Percentiles rank a stretch among this genome's conserved stretches.
phyloP scores from a whole-genome alignment of 2,329 filamentous ascomycete species.

The Xylariales sp. region DNA sequence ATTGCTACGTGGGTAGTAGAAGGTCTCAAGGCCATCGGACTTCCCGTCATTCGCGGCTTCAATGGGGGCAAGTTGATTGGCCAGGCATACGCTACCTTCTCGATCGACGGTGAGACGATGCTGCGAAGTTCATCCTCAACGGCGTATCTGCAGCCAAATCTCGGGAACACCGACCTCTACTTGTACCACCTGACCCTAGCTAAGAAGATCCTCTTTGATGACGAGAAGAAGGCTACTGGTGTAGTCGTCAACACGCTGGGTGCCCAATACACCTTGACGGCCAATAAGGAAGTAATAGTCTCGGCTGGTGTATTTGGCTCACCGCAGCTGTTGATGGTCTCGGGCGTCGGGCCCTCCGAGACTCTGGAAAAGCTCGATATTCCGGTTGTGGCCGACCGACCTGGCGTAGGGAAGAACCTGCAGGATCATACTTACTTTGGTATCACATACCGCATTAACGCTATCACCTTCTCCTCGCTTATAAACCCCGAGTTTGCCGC shows the following conservation, averaged over 20 bases:
- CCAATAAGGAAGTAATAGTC: slow-evolving; percentile 56
- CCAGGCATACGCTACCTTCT: slow-evolving; percentile 37
- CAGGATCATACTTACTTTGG: slow-evolving; percentile 61
- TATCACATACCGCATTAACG: slow-evolving; percentile 51
- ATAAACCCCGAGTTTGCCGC: slow-evolving; percentile 43
- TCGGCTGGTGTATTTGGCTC: slow-evolving; percentile 75
- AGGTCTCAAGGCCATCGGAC: slow-evolving; percentile 56
- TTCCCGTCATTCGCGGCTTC: slow-evolving; percentile 53
- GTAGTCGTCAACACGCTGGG: slow-evolving; percentile 36
- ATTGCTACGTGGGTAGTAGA: slow-evolving; percentile 54
- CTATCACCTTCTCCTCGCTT: slow-evolving; percentile 48
- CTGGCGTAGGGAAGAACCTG: slow-evolving; percentile 71
- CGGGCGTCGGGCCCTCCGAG: slow-evolving; percentile 52
- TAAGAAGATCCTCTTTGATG: slow-evolving; percentile 40
- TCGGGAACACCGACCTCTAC: slow-evolving; percentile 35
- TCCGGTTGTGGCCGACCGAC: slow-evolving; percentile 62
- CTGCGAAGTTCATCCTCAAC: slow-evolving; percentile 37
- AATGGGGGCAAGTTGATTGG: slow-evolving; percentile 54
- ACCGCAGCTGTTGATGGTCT: slow-evolving; percentile 60
- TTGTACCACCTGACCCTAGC: slow-evolving; percentile 37
- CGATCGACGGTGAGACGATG: slow-evolving; percentile 38
- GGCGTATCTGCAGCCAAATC: slow-evolving; percentile 33
- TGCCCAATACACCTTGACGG: slow-evolving; percentile 31
- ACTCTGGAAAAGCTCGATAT: slow-evolving; percentile 56
- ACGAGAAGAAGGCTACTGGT: slow-evolving; percentile 35